These are phyloP conservation scores for Pythium chondricola DNA, from an alignment of 352 stramenopile genomes.

Conservation along the genomic window DNA sequence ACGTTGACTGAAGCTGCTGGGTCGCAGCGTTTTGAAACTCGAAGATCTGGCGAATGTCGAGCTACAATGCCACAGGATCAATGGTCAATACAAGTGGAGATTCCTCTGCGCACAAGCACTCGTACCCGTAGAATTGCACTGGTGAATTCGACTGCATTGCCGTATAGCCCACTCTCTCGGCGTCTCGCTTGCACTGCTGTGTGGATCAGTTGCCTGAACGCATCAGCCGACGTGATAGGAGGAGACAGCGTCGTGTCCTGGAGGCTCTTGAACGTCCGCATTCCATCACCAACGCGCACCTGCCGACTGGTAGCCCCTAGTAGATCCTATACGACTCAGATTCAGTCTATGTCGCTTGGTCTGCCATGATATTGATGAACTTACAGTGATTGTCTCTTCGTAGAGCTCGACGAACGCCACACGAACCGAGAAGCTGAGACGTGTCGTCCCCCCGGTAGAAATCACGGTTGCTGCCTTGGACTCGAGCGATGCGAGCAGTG, in stretches of 20 bases:
- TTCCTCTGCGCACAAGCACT: neutral
- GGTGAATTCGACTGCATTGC: slow-evolving; percentile 39
- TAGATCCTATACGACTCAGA: slow-evolving; percentile 8
- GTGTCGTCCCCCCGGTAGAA: neutral
- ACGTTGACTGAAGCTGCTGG: slow-evolving; percentile 35
- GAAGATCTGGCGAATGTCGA: slow-evolving; percentile 38
- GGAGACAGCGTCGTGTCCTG: slow-evolving; percentile 18
- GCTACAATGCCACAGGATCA: slow-evolving; percentile 10
- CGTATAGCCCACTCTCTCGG: slow-evolving; percentile 29
- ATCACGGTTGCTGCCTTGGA: slow-evolving; percentile 17
- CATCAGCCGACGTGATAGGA: slow-evolving; percentile 16
- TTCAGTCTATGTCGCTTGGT: neutral
- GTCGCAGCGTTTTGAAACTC: slow-evolving; percentile 22
- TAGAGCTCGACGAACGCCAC: slow-evolving; percentile 49
- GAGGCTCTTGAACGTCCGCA: slow-evolving; percentile 15
- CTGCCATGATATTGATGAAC: neutral
- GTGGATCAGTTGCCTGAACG: slow-evolving; percentile 26
- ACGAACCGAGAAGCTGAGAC: slow-evolving; percentile 27
- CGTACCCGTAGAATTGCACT: slow-evolving; percentile 38
- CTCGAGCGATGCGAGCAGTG: slow-evolving; percentile 24
- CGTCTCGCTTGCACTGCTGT: slow-evolving; percentile 20
- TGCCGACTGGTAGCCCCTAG: neutral
- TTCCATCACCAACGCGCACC: slow-evolving; percentile 3
- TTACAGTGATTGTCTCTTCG: slow-evolving; percentile 45
- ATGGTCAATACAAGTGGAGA: neutral